A percentile compares a stretch with the other conserved stretches of the same genome.
These are phyloP conservation scores for Colletotrichum australisinense DNA, from an alignment of 2,329 filamentous ascomycete genomes.

Conservation along the genomic window DNA sequence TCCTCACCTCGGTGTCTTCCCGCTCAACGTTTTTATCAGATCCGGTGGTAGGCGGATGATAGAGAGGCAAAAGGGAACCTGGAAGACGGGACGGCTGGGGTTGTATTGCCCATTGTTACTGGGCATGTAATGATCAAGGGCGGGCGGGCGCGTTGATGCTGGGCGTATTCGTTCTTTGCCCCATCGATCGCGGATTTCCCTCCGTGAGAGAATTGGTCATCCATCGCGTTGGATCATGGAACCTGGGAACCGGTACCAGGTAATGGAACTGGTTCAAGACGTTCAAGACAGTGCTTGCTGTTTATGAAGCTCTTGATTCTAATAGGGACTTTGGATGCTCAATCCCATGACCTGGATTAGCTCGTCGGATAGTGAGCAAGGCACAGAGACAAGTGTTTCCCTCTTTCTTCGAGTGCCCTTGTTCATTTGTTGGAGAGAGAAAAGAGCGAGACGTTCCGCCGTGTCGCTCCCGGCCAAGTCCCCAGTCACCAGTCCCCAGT, in stretches of 20 bases:
- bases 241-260: not conserved
- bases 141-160: too few relatives aligned
- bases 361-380: not conserved
- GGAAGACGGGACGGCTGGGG: not conserved
- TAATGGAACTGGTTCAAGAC: not conserved
- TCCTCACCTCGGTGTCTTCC: not conserved
- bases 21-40: not conserved
- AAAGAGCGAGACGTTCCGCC: not conserved
- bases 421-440: not conserved
- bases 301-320: too few relatives aligned
- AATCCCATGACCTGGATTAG: not conserved
- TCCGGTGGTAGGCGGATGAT: not conserved
- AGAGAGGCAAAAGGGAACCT: not conserved
- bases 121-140: not conserved
- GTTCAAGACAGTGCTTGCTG: not conserved
- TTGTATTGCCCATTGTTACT: not conserved
- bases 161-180: not conserved
- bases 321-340: not conserved
- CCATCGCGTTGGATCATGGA: not conserved
- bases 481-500: too few relatives aligned
- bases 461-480: too few relatives aligned
- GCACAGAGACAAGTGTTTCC: not conserved
- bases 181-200: not conserved
- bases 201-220: not conserved
- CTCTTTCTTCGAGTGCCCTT: not conserved